Percentiles rank a stretch among this genome's conserved stretches.
Conservation (phyloP, 306 rosid genomes). For the Rosa chinensis region DNA sequence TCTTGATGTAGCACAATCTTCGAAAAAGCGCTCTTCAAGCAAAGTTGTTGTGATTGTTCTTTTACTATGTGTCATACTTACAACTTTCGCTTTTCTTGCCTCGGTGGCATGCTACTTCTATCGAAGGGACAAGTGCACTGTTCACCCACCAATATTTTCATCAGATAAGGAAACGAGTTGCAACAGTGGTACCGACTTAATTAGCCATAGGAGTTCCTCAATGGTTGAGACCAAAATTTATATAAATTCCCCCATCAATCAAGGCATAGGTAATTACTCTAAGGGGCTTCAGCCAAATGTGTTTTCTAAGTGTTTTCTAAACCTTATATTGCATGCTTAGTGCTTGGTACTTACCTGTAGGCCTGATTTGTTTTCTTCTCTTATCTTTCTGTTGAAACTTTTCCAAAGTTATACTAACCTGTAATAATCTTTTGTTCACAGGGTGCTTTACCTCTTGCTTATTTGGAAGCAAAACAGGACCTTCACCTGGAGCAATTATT, state of each 20-base stretch:
- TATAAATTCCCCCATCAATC: slow-evolving; percentile 44
- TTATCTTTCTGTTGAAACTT: not conserved
- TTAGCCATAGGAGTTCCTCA: slow-evolving; percentile 55
- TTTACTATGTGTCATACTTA: slow-evolving; percentile 50
- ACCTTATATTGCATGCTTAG: not conserved
- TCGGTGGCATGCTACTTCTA: slow-evolving; percentile 52
- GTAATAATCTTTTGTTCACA: slow-evolving; percentile 23
- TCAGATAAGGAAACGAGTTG: slow-evolving; percentile 67
- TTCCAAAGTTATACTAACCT: not conserved
- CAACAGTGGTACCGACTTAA: slow-evolving; percentile 61
- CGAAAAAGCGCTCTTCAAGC: slow-evolving; percentile 60
- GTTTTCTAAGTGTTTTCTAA: not conserved
- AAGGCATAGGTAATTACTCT: slow-evolving; percentile 44
- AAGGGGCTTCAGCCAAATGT: not conserved
- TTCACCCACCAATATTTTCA: slow-evolving; percentile 50
- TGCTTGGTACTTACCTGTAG: not conserved
- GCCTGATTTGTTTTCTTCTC: slow-evolving; percentile 1
- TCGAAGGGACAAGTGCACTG: slow-evolving; percentile 45
- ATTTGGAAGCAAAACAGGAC: slow-evolving; percentile 52
- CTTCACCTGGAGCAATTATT: slow-evolving; percentile 60
- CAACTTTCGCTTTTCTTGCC: slow-evolving; percentile 65
- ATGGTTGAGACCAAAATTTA: slow-evolving; percentile 44
- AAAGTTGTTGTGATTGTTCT: slow-evolving; percentile 60
- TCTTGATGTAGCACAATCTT: slow-evolving; percentile 38
- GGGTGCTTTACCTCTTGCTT: slow-evolving; percentile 79